Base-by-base conservation (phyloP, 306 rosid genomes). In the Ziziphus jujuba region DNA sequence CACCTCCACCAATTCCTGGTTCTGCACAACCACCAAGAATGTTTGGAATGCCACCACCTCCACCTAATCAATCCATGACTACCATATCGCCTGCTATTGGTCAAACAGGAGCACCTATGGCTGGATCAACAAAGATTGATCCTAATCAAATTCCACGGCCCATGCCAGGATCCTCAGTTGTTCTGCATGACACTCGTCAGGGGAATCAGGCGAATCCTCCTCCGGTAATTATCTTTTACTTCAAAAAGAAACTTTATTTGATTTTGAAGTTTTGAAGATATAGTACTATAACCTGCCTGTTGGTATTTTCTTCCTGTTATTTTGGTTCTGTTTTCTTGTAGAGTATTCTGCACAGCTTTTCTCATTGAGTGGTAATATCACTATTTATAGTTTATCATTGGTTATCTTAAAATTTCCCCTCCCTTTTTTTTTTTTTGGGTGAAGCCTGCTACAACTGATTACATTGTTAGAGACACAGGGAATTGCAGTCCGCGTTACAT, bases 111-210 rank as follows among this genome's bases (percentile, higher is more conserved):
- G 88, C 91, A 63, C 93, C 98, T 21, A 69, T 85, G 78, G 83
- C 86, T 50, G 96, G 96, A 63, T 84, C 92, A 66, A 86, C 99
- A 34, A 93, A 86, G 80, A 93, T 93, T 56, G 99, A 88, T 74
- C 99, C 99, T 53, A 93, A 87, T 85, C 99, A 93, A 83, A 90
- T 93, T 83, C 99, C 99, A 61, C 73, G 95, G 80, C 99, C 97
- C 22, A 60, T 88, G 44, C 91, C 99, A 68, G 84, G 90, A 69
- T 87, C 95, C 21, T 79, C 99, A 7, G 84, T 89, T 75, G 76
- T 82, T 64, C 47, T 88, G 72, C 92, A 88, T 69, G 96, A 87
- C 71, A 93, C 99, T 83, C 97, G 90, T 82, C 97, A 84, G 73
- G 91, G 86, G 70, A 88, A 84, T 71, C 96, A 93, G 72, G 99